A percentile compares a stretch with the other conserved stretches of the same genome.
phyloP scores from a whole-genome alignment of 2,329 filamentous ascomycete species.

The Diaporthe amygdali region DNA sequence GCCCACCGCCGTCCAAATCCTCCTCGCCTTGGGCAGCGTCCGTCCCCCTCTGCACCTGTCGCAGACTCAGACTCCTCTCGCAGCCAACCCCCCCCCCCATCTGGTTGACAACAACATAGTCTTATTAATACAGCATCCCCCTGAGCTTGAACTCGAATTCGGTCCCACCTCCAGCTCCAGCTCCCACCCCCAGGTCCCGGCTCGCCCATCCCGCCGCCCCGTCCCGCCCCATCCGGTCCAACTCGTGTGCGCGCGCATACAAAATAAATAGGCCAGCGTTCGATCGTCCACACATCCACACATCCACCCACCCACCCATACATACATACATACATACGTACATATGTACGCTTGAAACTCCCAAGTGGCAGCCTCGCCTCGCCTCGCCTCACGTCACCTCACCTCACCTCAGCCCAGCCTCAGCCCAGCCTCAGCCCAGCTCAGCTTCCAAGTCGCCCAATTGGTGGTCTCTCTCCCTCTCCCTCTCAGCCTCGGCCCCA shows the following conservation, averaged over 20 bases:
- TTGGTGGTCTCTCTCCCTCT: neutral
- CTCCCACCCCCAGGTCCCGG: neutral
- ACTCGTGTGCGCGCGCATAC: neutral
- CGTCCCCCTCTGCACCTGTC: no score
- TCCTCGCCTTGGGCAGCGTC: no score
- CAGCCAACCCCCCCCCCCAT: no score
- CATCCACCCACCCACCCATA: neutral
- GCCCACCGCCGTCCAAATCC: no score
- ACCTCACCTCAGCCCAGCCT: neutral
- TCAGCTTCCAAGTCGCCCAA: neutral
- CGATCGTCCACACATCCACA: neutral
- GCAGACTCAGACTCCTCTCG: no score
- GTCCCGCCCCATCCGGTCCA: neutral
- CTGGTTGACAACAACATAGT: no score
- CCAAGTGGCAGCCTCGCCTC: neutral
- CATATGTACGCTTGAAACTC: no score
- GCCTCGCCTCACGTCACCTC: neutral
- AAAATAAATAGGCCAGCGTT: neutral
- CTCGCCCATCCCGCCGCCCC: no score
- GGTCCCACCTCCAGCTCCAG: neutral
- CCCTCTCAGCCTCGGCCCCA: neutral
- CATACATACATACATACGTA: neutral
- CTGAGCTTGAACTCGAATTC: no score
- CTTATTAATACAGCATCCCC: no score
- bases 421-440: neutral